A percentile compares a stretch with the other conserved stretches of the same genome.
phyloP scores from a whole-genome alignment of 305 asterid genomes.

The Solanum hybrid region DNA sequence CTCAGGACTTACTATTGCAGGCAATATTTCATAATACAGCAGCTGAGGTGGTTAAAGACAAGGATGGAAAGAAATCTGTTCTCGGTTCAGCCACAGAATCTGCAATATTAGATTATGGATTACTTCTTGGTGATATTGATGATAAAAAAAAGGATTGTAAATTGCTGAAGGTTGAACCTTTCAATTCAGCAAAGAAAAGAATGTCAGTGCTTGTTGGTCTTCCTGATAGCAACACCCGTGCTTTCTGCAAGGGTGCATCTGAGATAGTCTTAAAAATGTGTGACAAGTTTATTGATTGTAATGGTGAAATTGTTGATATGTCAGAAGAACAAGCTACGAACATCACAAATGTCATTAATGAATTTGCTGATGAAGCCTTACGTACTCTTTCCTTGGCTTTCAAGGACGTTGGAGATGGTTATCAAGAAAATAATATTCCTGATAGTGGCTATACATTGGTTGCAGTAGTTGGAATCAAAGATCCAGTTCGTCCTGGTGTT shows the following conservation, averaged over 20 bases:
- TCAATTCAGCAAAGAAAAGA: slow-evolving; percentile 81
- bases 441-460: slow-evolving; percentile 67
- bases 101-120: slow-evolving; percentile 73
- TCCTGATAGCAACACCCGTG: slow-evolving; percentile 61
- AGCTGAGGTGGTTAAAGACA: slow-evolving; percentile 74
- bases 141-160: slow-evolving; percentile 44
- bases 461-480: slow-evolving; percentile 84
- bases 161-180: slow-evolving; percentile 73
- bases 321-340: slow-evolving; percentile 43
- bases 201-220: slow-evolving; percentile 78
- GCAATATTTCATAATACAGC: slow-evolving; percentile 70
- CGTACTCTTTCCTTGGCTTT: slow-evolving; percentile 88
- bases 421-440: slow-evolving; percentile 38
- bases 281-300: slow-evolving; percentile 38
- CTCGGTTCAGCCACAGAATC: slow-evolving; percentile 87
- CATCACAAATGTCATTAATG: slow-evolving; percentile 46
- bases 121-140: slow-evolving; percentile 69
- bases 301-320: slow-evolving; percentile 49
- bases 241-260: slow-evolving; percentile 93
- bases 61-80: slow-evolving; percentile 50
- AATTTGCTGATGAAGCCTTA: slow-evolving; percentile 67
- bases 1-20: slow-evolving; percentile 47
- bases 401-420: slow-evolving; percentile 47
- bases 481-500: slow-evolving; percentile 92
- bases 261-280: slow-evolving; percentile 78